These are phyloP conservation scores for Lachancea mirantina DNA, from an alignment of 805 yeast species.

Conservation along the genomic window DNA sequence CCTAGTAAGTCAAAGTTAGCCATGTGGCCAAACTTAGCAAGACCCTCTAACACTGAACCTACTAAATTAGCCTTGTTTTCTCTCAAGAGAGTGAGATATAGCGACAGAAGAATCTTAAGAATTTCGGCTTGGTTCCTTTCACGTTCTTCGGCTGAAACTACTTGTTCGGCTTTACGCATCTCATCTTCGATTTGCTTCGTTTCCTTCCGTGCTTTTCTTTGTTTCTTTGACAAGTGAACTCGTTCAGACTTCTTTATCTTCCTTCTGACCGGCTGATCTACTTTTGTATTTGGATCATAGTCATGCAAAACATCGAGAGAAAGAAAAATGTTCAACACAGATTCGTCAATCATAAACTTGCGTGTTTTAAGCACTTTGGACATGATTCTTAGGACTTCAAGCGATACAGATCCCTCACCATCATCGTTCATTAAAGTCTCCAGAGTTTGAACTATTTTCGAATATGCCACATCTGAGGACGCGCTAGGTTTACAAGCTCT, in stretches of 20 bases:
- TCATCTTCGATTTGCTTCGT: constrained; percentile 83
- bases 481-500: constrained; percentile 56
- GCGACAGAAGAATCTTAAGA: constrained; percentile 58
- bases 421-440: constrained; percentile 73
- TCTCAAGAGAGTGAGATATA: constrained; percentile 73
- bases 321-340: constrained; percentile 64
- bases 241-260: constrained; percentile 79
- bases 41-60: constrained; percentile 86
- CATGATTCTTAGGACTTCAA: constrained; percentile 62
- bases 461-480: constrained; percentile 40
- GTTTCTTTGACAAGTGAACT: constrained; percentile 84
- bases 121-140: constrained; percentile 81
- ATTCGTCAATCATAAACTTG: constrained; percentile 74
- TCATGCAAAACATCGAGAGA: constrained; percentile 61
- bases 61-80: constrained; percentile 56
- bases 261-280: constrained; percentile 36
- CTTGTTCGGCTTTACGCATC: constrained; percentile 76
- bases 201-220: constrained; percentile 82
- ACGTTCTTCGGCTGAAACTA: constrained; percentile 80
- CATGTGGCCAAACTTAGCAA: constrained; percentile 85
- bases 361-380: constrained; percentile 66
- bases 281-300: constrained; percentile 59
- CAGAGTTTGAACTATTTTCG: constrained; percentile 53
- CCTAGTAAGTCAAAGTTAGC: constrained; percentile 90
- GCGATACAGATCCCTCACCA: constrained; percentile 71